Conservation (phyloP, 2,329 filamentous ascomycete species). For the Tolypocladium amazonense region DNA sequence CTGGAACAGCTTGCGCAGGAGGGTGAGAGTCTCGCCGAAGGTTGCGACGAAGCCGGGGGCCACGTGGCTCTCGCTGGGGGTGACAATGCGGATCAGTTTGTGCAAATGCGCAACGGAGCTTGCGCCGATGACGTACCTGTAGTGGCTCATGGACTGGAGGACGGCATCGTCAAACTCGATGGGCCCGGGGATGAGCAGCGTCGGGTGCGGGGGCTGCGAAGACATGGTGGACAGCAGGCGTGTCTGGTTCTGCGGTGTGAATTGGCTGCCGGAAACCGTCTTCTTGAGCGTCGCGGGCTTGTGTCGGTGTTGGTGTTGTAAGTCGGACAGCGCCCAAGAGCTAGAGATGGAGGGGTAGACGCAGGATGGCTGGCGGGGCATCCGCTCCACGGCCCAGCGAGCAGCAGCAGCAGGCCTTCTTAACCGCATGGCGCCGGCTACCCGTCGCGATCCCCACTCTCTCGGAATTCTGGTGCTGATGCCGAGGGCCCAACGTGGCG, state of each 20-base stretch:
- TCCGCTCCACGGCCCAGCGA: conserved; percentile 16
- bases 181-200: conserved; percentile 90
- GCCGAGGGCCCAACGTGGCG: background rate
- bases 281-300: background rate
- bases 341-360: conserved; percentile 13
- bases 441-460: background rate
- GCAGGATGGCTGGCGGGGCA: conserved; percentile 15
- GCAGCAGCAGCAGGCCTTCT: conserved; percentile 7
- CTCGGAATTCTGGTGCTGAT: background rate
- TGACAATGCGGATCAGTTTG: background rate
- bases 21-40: conserved; percentile 81
- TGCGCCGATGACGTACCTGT: conserved; percentile 47
- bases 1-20: conserved; percentile 91
- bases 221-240: conserved; percentile 39
- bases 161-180: conserved; percentile 99
- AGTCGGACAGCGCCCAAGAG: background rate
- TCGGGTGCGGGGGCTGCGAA: conserved; percentile 49
- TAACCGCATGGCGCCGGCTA: conserved; percentile 1
- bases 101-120: background rate
- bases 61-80: conserved; percentile 78
- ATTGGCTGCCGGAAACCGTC: background rate
- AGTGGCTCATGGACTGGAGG: conserved; percentile 88
- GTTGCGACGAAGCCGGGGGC: conserved; percentile 77
- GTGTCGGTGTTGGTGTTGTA: background rate
- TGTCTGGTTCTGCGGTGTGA: conserved; percentile 6